phyloP scores from a whole-genome alignment of 116 monocot genomes.

The Phalaenopsis hybrid region DNA sequence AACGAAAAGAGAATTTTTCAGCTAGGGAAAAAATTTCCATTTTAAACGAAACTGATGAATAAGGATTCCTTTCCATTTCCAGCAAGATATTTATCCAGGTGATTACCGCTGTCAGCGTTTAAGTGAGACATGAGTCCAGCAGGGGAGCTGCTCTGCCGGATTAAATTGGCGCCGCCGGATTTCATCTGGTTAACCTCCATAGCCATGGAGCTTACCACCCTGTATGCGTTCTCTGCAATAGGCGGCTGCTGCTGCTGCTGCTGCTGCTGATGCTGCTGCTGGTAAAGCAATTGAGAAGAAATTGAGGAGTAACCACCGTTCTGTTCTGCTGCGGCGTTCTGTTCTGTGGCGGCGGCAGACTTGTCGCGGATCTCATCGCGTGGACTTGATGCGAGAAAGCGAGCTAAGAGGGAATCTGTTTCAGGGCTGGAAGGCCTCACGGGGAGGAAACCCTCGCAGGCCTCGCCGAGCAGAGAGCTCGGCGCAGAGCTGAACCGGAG shows the following conservation, averaged over 20 bases:
- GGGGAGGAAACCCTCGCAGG: conserved; percentile 57
- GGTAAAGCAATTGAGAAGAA: conserved; percentile 47
- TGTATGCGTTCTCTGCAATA: not conserved
- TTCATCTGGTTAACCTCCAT: no score
- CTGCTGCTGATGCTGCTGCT: no score
- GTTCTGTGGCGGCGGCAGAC: conserved; percentile 21
- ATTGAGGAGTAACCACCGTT: conserved; percentile 12
- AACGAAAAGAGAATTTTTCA: not conserved
- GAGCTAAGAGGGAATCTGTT: conserved; percentile 11
- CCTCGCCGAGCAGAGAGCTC: conserved; percentile 56
- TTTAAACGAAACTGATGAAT: conserved; percentile 6
- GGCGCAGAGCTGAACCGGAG: conserved; percentile 87
- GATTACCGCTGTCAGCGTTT: conserved; percentile 62
- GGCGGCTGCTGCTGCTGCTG: conserved; percentile 1
- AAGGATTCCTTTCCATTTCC: not conserved
- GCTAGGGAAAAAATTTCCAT: conserved; percentile 6
- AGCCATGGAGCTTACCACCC: no score
- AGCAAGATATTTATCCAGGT: not conserved
- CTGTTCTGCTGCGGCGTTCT: conserved; percentile 15
- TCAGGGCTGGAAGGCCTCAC: conserved; percentile 48
- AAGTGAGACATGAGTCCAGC: conserved; percentile 59
- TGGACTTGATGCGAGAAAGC: conserved; percentile 1
- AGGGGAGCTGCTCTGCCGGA: conserved; percentile 77
- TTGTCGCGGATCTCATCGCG: conserved; percentile 46
- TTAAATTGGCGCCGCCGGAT: conserved; percentile 24